phyloP scores from a whole-genome alignment of 768 basidiomycete genomes.

The Lepiota brunneoincarnata region DNA sequence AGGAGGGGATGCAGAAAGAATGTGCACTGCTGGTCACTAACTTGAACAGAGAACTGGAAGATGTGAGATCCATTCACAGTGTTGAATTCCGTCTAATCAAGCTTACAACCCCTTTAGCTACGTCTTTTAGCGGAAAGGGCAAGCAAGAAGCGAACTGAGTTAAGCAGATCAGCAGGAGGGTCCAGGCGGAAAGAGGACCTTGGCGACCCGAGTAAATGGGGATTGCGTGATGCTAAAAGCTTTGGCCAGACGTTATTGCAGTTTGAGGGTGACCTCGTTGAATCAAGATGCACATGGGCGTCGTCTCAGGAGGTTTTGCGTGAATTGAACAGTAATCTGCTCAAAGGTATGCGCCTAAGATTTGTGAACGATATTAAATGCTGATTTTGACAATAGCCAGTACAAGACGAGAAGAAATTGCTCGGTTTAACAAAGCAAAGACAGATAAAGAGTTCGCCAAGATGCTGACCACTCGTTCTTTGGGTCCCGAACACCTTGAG shows the following conservation, averaged over 20 bases:
- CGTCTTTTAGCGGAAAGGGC: constrained; percentile 35
- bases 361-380: not conserved
- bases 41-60: constrained; percentile 52
- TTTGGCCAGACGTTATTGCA: constrained; percentile 48
- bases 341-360: constrained; percentile 50
- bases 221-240: constrained; percentile 45
- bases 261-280: constrained; percentile 51
- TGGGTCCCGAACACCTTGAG: constrained; percentile 88
- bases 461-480: constrained; percentile 67
- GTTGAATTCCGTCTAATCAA: constrained; percentile 1
- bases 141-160: constrained; percentile 29
- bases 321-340: constrained; percentile 60
- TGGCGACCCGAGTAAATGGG: constrained; percentile 48
- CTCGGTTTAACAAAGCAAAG: constrained; percentile 74
- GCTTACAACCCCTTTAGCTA: constrained; percentile 36
- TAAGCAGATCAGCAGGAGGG: constrained; percentile 36
- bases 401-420: constrained; percentile 81
- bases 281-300: constrained; percentile 40
- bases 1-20: constrained; percentile 70
- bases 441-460: constrained; percentile 78
- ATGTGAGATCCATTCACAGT: constrained; percentile 40
- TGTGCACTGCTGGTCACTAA: constrained; percentile 46
- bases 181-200: constrained; percentile 44
- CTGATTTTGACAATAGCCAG: constrained; percentile 46
- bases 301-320: constrained; percentile 41